Percentiles rank a stretch among this genome's conserved stretches.
These are phyloP conservation scores for Fraxinus angustifolia DNA, from an alignment of 305 asterid genomes.

Conservation along the genomic window DNA sequence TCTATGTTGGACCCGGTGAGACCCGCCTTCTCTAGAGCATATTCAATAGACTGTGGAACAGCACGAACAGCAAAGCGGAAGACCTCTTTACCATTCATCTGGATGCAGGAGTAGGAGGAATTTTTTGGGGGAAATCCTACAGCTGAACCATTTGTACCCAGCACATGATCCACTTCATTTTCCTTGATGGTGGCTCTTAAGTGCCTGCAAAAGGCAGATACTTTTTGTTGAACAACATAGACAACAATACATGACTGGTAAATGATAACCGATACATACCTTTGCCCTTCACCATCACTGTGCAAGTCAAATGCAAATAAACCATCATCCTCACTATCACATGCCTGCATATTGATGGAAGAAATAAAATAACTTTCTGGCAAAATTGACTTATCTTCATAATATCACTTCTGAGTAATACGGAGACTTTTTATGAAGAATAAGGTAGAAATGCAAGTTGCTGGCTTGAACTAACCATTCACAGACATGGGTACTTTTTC, in stretches of 20 bases:
- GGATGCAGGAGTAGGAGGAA: conserved; percentile 59
- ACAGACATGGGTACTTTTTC: neutral
- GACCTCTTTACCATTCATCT: conserved; percentile 88
- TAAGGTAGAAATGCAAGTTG: neutral
- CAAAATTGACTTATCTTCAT: neutral
- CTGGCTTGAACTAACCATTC: neutral
- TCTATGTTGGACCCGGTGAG: conserved; percentile 55
- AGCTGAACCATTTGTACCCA: conserved; percentile 61
- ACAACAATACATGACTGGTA: neutral
- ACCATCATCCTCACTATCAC: conserved; percentile 73
- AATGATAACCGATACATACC: conserved; percentile 31
- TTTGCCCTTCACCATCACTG: conserved; percentile 82
- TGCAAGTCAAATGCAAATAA: conserved; percentile 72
- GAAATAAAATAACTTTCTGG: neutral
- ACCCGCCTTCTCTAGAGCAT: conserved; percentile 64
- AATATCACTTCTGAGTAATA: neutral
- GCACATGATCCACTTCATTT: conserved; percentile 35
- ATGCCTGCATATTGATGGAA: conserved; percentile 46
- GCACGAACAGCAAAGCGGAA: conserved; percentile 74
- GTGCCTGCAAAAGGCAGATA: conserved; percentile 43
- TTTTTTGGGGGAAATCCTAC: conserved; percentile 50
- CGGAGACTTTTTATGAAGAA: neutral
- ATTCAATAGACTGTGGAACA: conserved; percentile 75
- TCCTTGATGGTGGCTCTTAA: conserved; percentile 51
- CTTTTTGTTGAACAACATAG: conserved; percentile 1